Conservation (phyloP, 2,329 filamentous ascomycete species). For the Pseudopithomyces chartarum region DNA sequence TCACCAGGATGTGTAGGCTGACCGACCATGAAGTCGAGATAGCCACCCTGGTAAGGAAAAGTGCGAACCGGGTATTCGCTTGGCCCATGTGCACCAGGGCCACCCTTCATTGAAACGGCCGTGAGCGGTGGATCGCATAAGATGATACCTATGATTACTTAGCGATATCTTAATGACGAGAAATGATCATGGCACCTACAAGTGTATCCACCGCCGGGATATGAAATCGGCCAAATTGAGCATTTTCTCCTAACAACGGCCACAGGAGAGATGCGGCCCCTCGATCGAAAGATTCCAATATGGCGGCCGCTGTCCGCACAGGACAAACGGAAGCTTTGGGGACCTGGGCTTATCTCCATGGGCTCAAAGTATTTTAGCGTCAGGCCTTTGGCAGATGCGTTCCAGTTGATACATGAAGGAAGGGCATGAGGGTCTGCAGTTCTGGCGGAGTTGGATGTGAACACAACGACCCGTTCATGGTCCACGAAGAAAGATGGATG, state of each 20-base stretch:
- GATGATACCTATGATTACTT: slow-evolving; percentile 27
- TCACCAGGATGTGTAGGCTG: neutral
- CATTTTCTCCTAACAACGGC: neutral
- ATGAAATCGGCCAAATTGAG: neutral
- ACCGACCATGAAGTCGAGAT: slow-evolving; percentile 33
- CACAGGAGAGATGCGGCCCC: neutral
- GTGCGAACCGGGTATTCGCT: slow-evolving; percentile 19
- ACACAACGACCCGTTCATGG: neutral
- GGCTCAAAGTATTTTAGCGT: neutral
- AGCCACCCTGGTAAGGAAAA: slow-evolving; percentile 35
- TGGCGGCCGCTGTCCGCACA: neutral
- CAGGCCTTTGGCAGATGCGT: neutral
- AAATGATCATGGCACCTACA: neutral
- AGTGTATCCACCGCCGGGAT: neutral
- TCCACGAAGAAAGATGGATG: neutral
- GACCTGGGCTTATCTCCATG: neutral
- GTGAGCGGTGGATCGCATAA: slow-evolving; percentile 38
- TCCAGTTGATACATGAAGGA: neutral
- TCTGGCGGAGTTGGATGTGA: neutral
- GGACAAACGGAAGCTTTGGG: neutral
- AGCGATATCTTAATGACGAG: neutral
- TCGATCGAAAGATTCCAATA: neutral
- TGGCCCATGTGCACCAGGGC: slow-evolving; percentile 7
- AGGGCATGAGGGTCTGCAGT: neutral
- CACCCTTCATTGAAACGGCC: slow-evolving; percentile 12